Evolutionary conservation across 2,329 filamentous ascomycete species (phyloP), one percentile per base, ranked within the genome.

Genomic region (Coleophoma eucalyptorum): DNA sequence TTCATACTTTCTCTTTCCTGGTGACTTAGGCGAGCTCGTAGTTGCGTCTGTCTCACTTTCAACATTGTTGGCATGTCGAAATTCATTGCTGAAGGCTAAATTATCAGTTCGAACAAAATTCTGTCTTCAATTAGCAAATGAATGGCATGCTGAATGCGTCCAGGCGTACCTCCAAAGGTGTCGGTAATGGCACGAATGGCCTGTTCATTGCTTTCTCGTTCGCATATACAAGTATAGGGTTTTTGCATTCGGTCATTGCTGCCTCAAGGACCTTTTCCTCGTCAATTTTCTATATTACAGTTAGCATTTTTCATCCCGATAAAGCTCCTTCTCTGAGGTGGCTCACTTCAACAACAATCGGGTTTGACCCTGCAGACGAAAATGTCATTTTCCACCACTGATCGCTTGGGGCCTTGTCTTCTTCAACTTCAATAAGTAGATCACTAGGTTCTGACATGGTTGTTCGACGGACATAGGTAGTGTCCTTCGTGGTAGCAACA

Each of bases 371-470:
- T 15, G 65, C 59, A 12, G 67, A 60, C 19, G 63, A 61, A 54
- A 74, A 78, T 34, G 72, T 67, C 43, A 82, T 65, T 55, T 73
- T 73, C 79, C 79, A 83, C 79, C 79, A 83, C 58, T 81, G 78
- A 48, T 80, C 77, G 15, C 54, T 42, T 12, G 50, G 55, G 7
- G 43, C 19, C 18, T 42, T 55, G 4, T 61, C 52, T 19, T 58
- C 55, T 3, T 66, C 47, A 4, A 55, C 52, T 32, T 67, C 70
- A 1, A 61, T 26, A 43, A 65, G 69, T n/a, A 75, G 44, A 15
- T 77, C 72, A 46, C 74, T 72, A 32, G 75, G 59, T 46, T 74
- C 67, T 4, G 64, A 62, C 49, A 72, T 70, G 15, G 67, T 59
- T 35, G 72, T 68, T 51, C 69, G 70, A 57, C 78, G 80, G 33